phyloP scores from a whole-genome alignment of 805 yeast species.

The Candida sithepensis region DNA sequence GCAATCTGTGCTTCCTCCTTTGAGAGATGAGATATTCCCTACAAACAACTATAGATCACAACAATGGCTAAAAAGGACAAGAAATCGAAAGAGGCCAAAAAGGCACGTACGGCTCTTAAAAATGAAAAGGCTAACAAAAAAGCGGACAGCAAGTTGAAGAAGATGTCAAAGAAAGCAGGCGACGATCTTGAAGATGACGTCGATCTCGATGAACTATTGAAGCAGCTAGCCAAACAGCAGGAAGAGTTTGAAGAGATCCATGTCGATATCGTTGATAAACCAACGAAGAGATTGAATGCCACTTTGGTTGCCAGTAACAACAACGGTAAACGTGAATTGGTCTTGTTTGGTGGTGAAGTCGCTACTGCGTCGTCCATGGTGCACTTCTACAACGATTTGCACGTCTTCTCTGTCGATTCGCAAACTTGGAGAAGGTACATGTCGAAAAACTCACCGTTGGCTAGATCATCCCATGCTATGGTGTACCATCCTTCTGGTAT shows the following conservation, averaged over 20 bases:
- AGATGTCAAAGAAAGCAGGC: slow-evolving; percentile 69
- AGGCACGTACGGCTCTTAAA: slow-evolving; percentile 83
- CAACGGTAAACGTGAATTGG: slow-evolving; percentile 71
- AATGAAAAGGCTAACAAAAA: slow-evolving; percentile 71
- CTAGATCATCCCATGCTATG: slow-evolving; percentile 92
- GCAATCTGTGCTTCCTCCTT: too few relatives aligned
- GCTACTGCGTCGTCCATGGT: slow-evolving; percentile 45
- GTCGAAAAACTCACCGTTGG: slow-evolving; percentile 86
- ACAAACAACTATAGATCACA: too few relatives aligned
- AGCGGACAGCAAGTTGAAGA: slow-evolving; percentile 68
- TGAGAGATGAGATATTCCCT: too few relatives aligned
- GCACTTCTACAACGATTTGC: slow-evolving; percentile 78
- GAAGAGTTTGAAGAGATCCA: slow-evolving; percentile 69
- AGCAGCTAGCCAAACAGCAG: slow-evolving; percentile 76
- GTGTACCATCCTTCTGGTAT: slow-evolving; percentile 90
- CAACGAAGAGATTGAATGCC: slow-evolving; percentile 69
- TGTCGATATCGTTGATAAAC: slow-evolving; percentile 54
- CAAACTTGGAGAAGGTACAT: slow-evolving; percentile 76
- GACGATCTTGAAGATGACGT: slow-evolving; percentile 79
- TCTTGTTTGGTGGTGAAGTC: slow-evolving; percentile 88
- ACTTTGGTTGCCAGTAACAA: slow-evolving; percentile 71
- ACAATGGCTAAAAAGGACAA: slow-evolving; percentile 81
- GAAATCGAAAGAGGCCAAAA: slow-evolving; percentile 86
- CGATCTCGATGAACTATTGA: slow-evolving; percentile 81
- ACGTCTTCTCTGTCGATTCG: slow-evolving; percentile 67